Percentiles rank a stretch among this genome's conserved stretches.
Evolutionary conservation across 345 rosid species (phyloP).

Genomic region (Ceriops tagal): DNA sequence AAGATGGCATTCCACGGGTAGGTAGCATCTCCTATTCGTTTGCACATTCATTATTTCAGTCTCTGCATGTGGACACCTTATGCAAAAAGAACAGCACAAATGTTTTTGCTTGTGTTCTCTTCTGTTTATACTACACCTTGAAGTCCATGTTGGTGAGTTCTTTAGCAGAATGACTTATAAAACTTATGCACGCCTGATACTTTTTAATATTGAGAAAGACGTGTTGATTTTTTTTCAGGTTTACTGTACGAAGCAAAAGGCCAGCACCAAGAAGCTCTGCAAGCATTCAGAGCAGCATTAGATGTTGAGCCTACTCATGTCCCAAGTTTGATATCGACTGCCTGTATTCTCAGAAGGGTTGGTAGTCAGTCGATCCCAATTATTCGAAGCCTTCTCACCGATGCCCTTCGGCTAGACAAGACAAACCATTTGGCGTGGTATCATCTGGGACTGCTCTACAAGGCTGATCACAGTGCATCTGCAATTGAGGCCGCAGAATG

Average conservation of each 20-base stretch:
- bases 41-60: neutral
- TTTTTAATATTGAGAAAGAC: neutral
- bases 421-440: slow-evolving; percentile 70
- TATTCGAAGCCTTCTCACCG: slow-evolving; percentile 59
- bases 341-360: slow-evolving; percentile 45
- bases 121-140: no score
- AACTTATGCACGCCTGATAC: neutral
- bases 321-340: slow-evolving; percentile 64
- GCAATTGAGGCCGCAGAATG: slow-evolving; percentile 56
- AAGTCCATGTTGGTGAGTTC: neutral
- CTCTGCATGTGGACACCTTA: neutral
- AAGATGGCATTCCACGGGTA: slow-evolving; percentile 60
- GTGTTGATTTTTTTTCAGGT: slow-evolving; percentile 34
- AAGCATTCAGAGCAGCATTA: slow-evolving; percentile 47
- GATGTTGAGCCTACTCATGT: slow-evolving; percentile 59
- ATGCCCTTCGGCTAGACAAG: slow-evolving; percentile 58
- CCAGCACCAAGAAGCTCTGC: slow-evolving; percentile 50
- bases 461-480: slow-evolving; percentile 33
- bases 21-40: neutral
- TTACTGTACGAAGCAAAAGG: slow-evolving; percentile 51
- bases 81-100: neutral
- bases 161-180: neutral
- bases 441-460: slow-evolving; percentile 58
- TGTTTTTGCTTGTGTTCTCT: neutral
- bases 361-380: slow-evolving; percentile 38